Evolutionary conservation across 495 filamentous ascomycete species (phyloP).

Genomic region (Aspergillus taichungensis): DNA sequence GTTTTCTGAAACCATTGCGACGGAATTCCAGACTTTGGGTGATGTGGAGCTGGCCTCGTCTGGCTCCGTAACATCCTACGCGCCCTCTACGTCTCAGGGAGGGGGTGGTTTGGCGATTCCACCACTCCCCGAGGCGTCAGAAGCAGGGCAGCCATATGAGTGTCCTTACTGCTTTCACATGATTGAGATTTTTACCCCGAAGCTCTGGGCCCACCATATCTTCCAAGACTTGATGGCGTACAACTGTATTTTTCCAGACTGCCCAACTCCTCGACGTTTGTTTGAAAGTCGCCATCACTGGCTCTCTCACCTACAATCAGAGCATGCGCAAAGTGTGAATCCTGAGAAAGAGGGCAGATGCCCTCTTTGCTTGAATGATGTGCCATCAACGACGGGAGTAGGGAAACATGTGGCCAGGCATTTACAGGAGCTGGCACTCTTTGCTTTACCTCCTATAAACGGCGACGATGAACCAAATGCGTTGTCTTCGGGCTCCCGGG

Average conservation of each 20-base stretch:
- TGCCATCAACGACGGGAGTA: neutral
- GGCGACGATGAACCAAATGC: too few species aligned
- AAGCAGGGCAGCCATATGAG: constrained; percentile 8
- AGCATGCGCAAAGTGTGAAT: neutral
- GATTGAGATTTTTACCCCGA: constrained; percentile 5
- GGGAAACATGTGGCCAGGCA: constrained; percentile 10
- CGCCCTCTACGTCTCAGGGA: neutral
- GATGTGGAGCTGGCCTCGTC: too few species aligned
- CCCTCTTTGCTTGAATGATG: neutral
- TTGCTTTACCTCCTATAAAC: constrained; percentile 9
- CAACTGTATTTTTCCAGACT: constrained; percentile 13
- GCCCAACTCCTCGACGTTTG: constrained; percentile 9
- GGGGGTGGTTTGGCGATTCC: neutral
- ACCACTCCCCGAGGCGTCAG: constrained; percentile 6
- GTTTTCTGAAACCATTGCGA: constrained; percentile 7
- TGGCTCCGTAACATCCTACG: too few species aligned
- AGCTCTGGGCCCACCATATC: constrained; percentile 17
- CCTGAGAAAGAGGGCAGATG: neutral
- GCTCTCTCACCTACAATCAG: constrained; percentile 15
- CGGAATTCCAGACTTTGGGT: neutral
- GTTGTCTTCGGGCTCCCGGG: too few species aligned
- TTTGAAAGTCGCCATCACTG: constrained; percentile 17
- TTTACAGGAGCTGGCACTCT: constrained; percentile 13
- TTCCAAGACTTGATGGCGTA: constrained; percentile 25
- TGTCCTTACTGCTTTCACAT: constrained; percentile 23